Evolutionary conservation across 1,139 yeast species (phyloP), one percentile per base, ranked within the genome.

Genomic region (Sugiyamaella sp.): DNA sequence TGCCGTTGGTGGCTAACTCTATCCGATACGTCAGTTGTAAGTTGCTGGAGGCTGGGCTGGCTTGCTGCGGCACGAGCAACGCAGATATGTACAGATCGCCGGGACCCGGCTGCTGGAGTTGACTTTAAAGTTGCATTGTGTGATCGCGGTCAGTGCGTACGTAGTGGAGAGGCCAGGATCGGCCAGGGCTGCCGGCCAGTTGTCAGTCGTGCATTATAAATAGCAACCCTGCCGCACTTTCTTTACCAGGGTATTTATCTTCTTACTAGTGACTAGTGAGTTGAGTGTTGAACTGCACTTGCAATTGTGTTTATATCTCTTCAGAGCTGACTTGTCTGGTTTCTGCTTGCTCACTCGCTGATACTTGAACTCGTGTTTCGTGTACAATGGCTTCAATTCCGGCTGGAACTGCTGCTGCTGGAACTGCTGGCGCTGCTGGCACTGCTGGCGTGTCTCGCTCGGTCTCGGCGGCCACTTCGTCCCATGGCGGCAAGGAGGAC

Each of bases 401-500:
- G 14, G n/a, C 45, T 25, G 22, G 24, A 9, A 5, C 25, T 6
- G 25, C 27, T 38, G 42, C 27, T 38, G 22, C 9, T 20, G 14
- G 12, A n/a, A 17, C n/a, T 2, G 35, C 35, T 25, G 17, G 29
- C 9, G 22, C 21, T 24, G n/a, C 45, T 2, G 17, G 19, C 12
- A 24, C 43, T 32, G 17, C 24, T 21, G n/a, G n/a, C n/a, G n/a
- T n/a, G n/a, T n/a, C n/a, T n/a, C n/a, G n/a, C n/a, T n/a, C n/a
- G n/a, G n/a, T n/a, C n/a, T 21, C 45, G 6, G 35, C 45, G 33
- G 19, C 45, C 27, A 21, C 48, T 20, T 29, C 48, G 16, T 29
- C 37, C 14, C 27, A 4, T 10, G 9, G 25, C 3, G 42, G n/a
- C 27, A 46, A 25, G 46, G 61, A 63, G 38, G 68, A 66, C 53